Evolutionary conservation across 2,329 filamentous ascomycete genomes (phyloP).

Genomic region (Colletotrichum phormii): DNA sequence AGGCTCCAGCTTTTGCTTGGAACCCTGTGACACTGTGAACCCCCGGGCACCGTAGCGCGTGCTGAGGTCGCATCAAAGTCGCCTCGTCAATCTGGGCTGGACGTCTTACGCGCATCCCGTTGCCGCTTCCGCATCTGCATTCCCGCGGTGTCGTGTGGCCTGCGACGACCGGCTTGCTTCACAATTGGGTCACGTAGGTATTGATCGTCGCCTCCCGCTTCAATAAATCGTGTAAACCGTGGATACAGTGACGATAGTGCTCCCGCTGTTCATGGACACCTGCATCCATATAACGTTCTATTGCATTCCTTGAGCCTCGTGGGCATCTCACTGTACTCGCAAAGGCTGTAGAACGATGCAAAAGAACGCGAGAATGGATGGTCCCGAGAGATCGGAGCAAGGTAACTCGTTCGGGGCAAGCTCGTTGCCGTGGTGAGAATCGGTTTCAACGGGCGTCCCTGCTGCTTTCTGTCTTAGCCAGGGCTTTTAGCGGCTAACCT

Average conservation of each 20-base stretch:
- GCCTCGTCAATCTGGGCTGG: conserved; percentile 32
- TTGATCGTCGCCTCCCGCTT: neutral
- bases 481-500: conserved; percentile 14
- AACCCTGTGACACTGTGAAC: neutral
- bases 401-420: conserved; percentile 26
- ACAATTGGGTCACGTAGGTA: neutral
- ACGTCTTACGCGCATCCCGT: conserved; percentile 21
- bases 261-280: neutral
- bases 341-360: neutral
- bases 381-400: conserved; percentile 31
- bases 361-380: conserved; percentile 1
- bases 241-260: neutral
- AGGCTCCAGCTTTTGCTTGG: neutral
- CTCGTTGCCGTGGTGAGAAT: conserved; percentile 14
- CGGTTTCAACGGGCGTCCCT: conserved; percentile 28
- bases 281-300: neutral
- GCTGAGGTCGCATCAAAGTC: conserved; percentile 29
- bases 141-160: conserved; percentile 4
- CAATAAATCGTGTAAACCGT: neutral
- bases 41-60: conserved; percentile 2
- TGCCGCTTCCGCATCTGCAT: conserved; percentile 26
- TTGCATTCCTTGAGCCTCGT: neutral
- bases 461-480: conserved; percentile 8
- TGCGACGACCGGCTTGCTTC: neutral
- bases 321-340: neutral